phyloP scores from a whole-genome alignment of 1,139 yeast species.

The Candida sp. region DNA sequence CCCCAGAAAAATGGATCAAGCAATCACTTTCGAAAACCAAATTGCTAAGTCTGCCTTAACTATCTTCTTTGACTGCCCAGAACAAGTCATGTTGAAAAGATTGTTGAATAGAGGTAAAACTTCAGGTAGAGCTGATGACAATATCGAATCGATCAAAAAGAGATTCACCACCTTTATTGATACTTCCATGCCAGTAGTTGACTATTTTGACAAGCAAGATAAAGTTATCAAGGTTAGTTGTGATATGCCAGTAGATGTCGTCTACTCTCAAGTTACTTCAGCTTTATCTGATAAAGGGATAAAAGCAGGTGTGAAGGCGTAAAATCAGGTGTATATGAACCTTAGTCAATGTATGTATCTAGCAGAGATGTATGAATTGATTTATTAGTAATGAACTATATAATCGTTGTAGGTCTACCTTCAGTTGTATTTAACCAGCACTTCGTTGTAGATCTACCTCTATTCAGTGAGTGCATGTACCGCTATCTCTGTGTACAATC shows the following conservation, averaged over 20 bases:
- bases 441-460: background rate
- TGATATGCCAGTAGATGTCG: constrained; percentile 76
- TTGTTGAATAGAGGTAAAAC: constrained; percentile 91
- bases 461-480: no score
- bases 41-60: constrained; percentile 77
- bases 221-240: constrained; percentile 80
- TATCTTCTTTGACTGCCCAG: constrained; percentile 93
- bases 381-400: no score
- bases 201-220: constrained; percentile 70
- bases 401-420: no score
- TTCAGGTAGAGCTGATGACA: constrained; percentile 92
- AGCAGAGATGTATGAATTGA: no score
- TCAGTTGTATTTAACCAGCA: background rate
- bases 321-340: background rate
- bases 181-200: constrained; percentile 94
- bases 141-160: constrained; percentile 84
- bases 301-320: constrained; percentile 10
- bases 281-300: constrained; percentile 51
- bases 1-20: constrained; percentile 99
- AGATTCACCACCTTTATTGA: constrained; percentile 84
- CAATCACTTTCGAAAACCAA: constrained; percentile 80
- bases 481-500: background rate
- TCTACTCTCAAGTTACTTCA: constrained; percentile 64
- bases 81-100: constrained; percentile 79
- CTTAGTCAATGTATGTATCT: background rate